Conservation (phyloP, 805 yeast species). For the Isabelozyma pseudorhagii region DNA sequence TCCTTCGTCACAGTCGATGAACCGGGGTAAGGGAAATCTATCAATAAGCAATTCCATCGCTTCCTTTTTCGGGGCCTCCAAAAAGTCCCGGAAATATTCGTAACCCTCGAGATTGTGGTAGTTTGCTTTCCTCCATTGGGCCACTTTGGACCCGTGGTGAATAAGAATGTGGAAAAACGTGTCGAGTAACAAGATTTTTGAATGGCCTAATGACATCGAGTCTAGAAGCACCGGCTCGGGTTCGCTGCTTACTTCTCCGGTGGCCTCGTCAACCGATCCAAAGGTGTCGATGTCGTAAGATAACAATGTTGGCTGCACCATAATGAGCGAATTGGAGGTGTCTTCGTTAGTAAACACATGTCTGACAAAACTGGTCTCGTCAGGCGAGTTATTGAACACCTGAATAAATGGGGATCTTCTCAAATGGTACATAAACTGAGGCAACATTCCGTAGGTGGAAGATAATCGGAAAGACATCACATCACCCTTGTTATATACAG, state of each 20-base stretch:
- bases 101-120: slow-evolving; percentile 63
- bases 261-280: slow-evolving; percentile 29
- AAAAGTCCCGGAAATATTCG: slow-evolving; percentile 54
- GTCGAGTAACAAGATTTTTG: slow-evolving; percentile 56
- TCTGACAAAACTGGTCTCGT: slow-evolving; percentile 64
- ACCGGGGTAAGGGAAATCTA: slow-evolving; percentile 69
- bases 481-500: slow-evolving; percentile 44
- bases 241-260: slow-evolving; percentile 35
- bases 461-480: slow-evolving; percentile 50
- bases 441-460: slow-evolving; percentile 49
- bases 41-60: slow-evolving; percentile 64
- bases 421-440: slow-evolving; percentile 66
- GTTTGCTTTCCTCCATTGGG: slow-evolving; percentile 63
- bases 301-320: slow-evolving; percentile 69
- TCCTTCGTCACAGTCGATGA: slow-evolving; percentile 71
- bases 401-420: slow-evolving; percentile 64
- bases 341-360: slow-evolving; percentile 64
- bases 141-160: slow-evolving; percentile 63
- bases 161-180: slow-evolving; percentile 69
- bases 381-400: slow-evolving; percentile 69
- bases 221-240: slow-evolving; percentile 65
- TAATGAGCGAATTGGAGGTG: slow-evolving; percentile 54
- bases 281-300: slow-evolving; percentile 48
- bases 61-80: slow-evolving; percentile 60
- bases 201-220: slow-evolving; percentile 57